Conservation (phyloP, 2,329 filamentous ascomycete genomes). For the Fusarium bactridioides region DNA sequence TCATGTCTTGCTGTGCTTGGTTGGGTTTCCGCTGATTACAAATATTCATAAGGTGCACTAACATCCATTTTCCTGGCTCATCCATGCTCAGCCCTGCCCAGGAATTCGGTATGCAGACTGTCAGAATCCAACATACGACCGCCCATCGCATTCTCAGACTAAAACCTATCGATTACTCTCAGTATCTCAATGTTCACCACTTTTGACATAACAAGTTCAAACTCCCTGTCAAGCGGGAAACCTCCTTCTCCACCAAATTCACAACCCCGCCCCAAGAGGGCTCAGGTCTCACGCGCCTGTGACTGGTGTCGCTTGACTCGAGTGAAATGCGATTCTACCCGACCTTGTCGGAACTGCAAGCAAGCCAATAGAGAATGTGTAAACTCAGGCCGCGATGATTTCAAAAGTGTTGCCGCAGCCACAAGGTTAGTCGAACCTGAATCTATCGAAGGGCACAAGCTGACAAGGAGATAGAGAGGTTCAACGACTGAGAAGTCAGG, state of each 20-base stretch:
- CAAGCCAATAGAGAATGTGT: conserved; percentile 37
- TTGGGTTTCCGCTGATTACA: neutral
- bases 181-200: conserved; percentile 34
- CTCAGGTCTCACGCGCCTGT: conserved; percentile 43
- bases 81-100: neutral
- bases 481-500: conserved; percentile 30
- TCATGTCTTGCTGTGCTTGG: neutral
- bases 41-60: conserved; percentile 1
- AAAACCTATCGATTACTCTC: neutral
- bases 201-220: conserved; percentile 31
- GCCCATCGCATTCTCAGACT: neutral
- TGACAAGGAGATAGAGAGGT: conserved; percentile 33
- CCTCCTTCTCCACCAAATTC: conserved; percentile 16
- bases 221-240: conserved; percentile 26
- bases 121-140: neutral
- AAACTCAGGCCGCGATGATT: conserved; percentile 36
- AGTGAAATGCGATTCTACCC: conserved; percentile 42
- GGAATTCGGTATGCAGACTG: neutral
- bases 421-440: conserved; percentile 23
- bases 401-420: conserved; percentile 38
- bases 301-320: conserved; percentile 44
- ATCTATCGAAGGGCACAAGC: neutral
- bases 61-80: conserved; percentile 7
- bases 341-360: conserved; percentile 41
- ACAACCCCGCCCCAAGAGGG: conserved; percentile 40